Percentiles rank a stretch among this genome's conserved stretches.
Conservation (phyloP, 768 basidiomycete genomes). For the Mrakia gelida region DNA sequence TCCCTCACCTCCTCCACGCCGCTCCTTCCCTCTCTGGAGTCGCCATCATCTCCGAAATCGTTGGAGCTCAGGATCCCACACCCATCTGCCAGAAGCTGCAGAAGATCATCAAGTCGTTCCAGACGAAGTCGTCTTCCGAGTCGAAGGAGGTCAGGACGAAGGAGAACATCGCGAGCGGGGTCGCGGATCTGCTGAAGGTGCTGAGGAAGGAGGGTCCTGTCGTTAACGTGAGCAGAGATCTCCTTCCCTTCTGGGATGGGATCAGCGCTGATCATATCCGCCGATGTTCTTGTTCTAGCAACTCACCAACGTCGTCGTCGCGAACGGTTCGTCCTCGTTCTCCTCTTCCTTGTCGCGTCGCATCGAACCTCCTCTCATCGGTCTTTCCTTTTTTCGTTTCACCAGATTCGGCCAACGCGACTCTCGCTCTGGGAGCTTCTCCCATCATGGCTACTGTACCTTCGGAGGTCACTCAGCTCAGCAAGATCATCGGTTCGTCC, state of each 20-base stretch:
- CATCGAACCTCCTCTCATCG: neutral
- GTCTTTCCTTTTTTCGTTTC: neutral
- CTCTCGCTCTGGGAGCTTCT: slow-evolving; percentile 78
- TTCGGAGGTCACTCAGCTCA: slow-evolving; percentile 75
- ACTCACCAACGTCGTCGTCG: slow-evolving; percentile 87
- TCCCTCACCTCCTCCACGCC: slow-evolving; percentile 56
- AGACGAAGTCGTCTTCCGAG: neutral
- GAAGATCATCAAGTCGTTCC: slow-evolving; percentile 21
- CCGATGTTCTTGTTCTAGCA: slow-evolving; percentile 43
- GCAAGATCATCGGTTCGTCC: slow-evolving; percentile 50
- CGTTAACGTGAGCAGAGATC: slow-evolving; percentile 56
- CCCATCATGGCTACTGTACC: slow-evolving; percentile 90
- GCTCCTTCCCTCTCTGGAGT: slow-evolving; percentile 68
- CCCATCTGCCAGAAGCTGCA: slow-evolving; percentile 8
- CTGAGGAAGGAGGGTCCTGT: slow-evolving; percentile 58
- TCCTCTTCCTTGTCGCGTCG: neutral
- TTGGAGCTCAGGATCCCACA: slow-evolving; percentile 58
- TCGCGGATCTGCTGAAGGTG: slow-evolving; percentile 52
- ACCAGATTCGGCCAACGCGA: slow-evolving; percentile 77
- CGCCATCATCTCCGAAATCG: slow-evolving; percentile 83
- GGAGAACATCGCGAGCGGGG: slow-evolving; percentile 12
- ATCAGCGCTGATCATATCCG: too few species aligned
- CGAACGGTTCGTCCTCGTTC: slow-evolving; percentile 48
- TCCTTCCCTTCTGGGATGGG: neutral
- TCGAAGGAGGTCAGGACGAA: neutral